These are phyloP conservation scores for Fragilaria crotonensis DNA, from an alignment of 108 stramenopile species.

Conservation along the genomic window DNA sequence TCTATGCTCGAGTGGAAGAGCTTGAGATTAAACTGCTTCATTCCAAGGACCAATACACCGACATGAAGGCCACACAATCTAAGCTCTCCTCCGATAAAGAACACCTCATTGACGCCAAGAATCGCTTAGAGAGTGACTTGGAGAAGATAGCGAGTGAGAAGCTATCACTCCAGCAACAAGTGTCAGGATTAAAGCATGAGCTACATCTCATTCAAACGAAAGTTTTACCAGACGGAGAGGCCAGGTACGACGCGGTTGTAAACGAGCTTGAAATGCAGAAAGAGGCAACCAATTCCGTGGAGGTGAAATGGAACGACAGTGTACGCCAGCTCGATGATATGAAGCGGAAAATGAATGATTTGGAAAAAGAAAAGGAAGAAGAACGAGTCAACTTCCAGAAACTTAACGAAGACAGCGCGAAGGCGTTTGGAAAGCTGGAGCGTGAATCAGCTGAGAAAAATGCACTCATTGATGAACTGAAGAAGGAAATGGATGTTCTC, in stretches of 20 bases:
- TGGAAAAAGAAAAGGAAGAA: conserved; percentile 24
- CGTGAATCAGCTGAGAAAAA: no score
- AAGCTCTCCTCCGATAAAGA: not conserved
- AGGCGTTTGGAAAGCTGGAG: no score
- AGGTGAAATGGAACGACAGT: conserved; percentile 4
- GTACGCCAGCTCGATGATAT: conserved; percentile 8
- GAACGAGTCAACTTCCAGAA: not conserved
- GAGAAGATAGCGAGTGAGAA: not conserved
- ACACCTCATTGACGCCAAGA: not conserved
- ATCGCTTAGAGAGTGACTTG: not conserved
- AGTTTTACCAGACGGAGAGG: conserved; percentile 5
- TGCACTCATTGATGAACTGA: conserved; percentile 3
- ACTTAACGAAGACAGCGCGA: not conserved
- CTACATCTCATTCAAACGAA: not conserved
- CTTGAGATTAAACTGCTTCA: not conserved
- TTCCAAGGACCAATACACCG: not conserved
- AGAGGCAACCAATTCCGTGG: not conserved
- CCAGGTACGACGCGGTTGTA: not conserved
- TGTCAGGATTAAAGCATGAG: not conserved
- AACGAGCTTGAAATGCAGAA: conserved; percentile 4
- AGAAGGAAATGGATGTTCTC: conserved; percentile 17
- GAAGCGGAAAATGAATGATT: conserved; percentile 11
- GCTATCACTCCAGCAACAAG: not conserved
- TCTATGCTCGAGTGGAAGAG: not conserved
- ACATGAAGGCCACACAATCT: not conserved